Conservation (phyloP, 1,284 basidiomycete species). For the Trichosporon sp. region DNA sequence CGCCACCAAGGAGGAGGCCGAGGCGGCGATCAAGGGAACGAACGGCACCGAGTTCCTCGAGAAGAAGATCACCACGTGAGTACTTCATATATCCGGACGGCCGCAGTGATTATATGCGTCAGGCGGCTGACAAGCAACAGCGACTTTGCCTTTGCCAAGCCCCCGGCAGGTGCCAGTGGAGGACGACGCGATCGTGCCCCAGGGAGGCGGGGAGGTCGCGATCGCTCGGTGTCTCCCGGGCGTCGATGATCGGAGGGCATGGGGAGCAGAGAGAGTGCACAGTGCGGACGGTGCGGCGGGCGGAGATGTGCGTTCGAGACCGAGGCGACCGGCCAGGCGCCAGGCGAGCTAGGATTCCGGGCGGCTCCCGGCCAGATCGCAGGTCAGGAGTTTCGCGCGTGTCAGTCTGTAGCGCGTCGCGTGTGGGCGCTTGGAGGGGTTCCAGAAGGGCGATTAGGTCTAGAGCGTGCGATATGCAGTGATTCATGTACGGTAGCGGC, state of each 20-base stretch:
- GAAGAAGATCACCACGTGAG: slow-evolving; percentile 68
- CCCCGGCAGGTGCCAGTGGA: slow-evolving; percentile 57
- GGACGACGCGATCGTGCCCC: slow-evolving; percentile 2
- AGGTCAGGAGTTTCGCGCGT: not conserved
- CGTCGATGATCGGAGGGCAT: slow-evolving; percentile 23
- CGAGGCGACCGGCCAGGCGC: not conserved
- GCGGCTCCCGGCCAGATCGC: not conserved
- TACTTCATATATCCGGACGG: not conserved
- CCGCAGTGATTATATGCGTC: not conserved
- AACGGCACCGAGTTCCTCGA: slow-evolving; percentile 79
- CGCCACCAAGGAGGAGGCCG: slow-evolving; percentile 85
- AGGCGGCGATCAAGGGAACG: slow-evolving; percentile 78
- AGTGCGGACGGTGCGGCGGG: not conserved
- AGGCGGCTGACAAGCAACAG: slow-evolving; percentile 41
- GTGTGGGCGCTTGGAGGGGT: not conserved
- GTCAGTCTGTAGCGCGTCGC: not conserved
- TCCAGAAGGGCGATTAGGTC: not conserved
- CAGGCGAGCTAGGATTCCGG: not conserved
- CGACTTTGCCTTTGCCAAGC: slow-evolving; percentile 92
- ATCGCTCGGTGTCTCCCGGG: slow-evolving; percentile 36
- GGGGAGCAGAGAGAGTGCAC: not conserved
- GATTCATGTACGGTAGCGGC: not conserved
- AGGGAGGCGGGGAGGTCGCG: slow-evolving; percentile 28
- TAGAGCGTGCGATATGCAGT: not conserved
- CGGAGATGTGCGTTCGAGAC: not conserved